phyloP scores from a whole-genome alignment of 2,329 filamentous ascomycete genomes.

The Fusarium sp. region DNA sequence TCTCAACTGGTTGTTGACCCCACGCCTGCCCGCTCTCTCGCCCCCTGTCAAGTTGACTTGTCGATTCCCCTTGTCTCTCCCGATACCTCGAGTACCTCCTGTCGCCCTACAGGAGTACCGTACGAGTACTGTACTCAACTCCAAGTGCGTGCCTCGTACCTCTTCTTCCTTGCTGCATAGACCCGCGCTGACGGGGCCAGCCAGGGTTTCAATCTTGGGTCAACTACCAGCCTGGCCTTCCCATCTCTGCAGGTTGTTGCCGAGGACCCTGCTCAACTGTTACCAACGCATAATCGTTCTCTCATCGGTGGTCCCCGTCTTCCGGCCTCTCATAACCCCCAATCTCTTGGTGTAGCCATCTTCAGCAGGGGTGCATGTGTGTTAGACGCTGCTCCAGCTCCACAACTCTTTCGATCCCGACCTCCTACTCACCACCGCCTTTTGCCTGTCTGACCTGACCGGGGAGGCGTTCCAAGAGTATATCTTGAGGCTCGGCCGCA shows the following conservation, averaged over 20 bases:
- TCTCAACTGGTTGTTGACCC: slow-evolving; percentile 32
- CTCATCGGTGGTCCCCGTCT: slow-evolving; percentile 1
- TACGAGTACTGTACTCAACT: slow-evolving; percentile 8
- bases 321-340: slow-evolving; percentile 25
- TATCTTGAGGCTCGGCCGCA: slow-evolving; percentile 32
- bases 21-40: slow-evolving; percentile 34
- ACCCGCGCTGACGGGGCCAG: slow-evolving; percentile 38
- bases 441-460: slow-evolving; percentile 41
- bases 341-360: slow-evolving; percentile 34
- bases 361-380: slow-evolving; percentile 31
- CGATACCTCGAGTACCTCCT: slow-evolving; percentile 16
- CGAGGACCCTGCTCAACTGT: slow-evolving; percentile 16
- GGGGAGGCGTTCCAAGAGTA: slow-evolving; percentile 36
- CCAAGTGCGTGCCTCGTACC: slow-evolving; percentile 17
- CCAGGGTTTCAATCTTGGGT: slow-evolving; percentile 35
- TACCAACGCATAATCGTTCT: slow-evolving; percentile 14
- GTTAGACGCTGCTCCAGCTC: slow-evolving; percentile 28
- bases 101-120: slow-evolving; percentile 1
- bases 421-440: slow-evolving; percentile 43
- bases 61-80: slow-evolving; percentile 27
- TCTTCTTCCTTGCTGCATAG: slow-evolving; percentile 29
- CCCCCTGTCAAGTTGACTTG: slow-evolving; percentile 16
- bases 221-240: slow-evolving; percentile 22
- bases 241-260: slow-evolving; percentile 21
- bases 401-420: slow-evolving; percentile 43